Conservation (phyloP, 139 green algal species). For the Tetraselmis striata region DNA sequence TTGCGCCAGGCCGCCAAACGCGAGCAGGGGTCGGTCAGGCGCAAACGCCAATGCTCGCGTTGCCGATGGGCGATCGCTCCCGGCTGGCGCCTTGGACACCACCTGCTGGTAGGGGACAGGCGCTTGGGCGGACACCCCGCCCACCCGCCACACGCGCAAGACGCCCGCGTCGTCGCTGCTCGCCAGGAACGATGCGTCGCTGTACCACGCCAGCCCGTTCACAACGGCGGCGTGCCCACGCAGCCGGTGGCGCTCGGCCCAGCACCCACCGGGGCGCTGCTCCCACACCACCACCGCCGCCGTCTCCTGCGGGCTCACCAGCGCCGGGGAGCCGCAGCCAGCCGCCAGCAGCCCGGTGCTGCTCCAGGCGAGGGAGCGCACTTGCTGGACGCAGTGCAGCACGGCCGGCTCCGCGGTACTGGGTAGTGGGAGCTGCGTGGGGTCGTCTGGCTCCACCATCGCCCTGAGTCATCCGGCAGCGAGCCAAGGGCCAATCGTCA, state of each 20-base stretch:
- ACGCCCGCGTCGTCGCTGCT: background rate
- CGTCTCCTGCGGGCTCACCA: background rate
- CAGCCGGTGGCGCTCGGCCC: background rate
- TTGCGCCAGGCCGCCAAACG: background rate
- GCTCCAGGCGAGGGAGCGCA: background rate
- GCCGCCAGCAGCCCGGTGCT: background rate
- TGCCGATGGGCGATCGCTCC: background rate
- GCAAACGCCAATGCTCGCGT: background rate
- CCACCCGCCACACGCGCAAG: background rate
- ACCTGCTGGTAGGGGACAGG: background rate
- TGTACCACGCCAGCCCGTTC: background rate
- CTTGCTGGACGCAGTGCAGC: background rate
- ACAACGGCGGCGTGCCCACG: background rate
- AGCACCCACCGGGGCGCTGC: background rate
- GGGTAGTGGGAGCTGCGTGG: background rate
- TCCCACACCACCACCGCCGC: background rate
- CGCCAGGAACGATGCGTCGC: background rate
- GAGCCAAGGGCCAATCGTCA: too few species aligned
- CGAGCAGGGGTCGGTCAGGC: background rate
- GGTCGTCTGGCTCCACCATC: too few species aligned
- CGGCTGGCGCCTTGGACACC: background rate
- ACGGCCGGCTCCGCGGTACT: background rate
- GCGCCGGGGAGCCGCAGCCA: background rate
- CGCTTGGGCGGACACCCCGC: background rate
- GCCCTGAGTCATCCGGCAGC: too few species aligned